Percentiles rank a stretch among this genome's conserved stretches.
Conservation (phyloP, 1,284 basidiomycete genomes). For the Leccinum subspadiceum region DNA sequence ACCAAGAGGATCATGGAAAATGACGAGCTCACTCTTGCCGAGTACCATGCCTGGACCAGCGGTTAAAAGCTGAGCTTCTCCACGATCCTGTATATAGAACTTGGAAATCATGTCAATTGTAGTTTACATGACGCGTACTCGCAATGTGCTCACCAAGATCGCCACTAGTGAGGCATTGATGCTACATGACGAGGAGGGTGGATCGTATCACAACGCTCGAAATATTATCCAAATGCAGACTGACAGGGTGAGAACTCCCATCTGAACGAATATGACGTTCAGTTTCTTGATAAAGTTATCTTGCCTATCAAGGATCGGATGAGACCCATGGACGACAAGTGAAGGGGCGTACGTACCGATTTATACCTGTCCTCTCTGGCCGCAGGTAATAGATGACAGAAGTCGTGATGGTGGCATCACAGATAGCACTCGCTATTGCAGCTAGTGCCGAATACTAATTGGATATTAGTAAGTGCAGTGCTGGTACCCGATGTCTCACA, state of each 20-base stretch:
- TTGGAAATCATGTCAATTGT: not conserved
- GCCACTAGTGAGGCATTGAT: slow-evolving; percentile 12
- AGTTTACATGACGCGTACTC: not conserved
- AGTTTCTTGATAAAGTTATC: slow-evolving; percentile 15
- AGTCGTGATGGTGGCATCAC: slow-evolving; percentile 22
- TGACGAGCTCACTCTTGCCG: slow-evolving; percentile 13
- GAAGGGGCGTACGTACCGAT: slow-evolving; percentile 10
- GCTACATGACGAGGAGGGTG: slow-evolving; percentile 6
- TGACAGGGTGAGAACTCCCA: slow-evolving; percentile 27
- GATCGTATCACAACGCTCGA: not conserved
- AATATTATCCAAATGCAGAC: not conserved
- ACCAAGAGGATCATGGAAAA: not conserved
- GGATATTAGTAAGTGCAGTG: not conserved
- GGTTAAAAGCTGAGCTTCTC: not conserved
- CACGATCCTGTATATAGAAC: slow-evolving; percentile 15
- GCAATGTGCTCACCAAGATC: slow-evolving; percentile 10
- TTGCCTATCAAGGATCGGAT: not conserved
- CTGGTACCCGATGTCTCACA: not conserved
- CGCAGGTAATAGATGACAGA: slow-evolving; percentile 24
- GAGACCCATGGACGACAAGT: not conserved
- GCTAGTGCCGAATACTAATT: slow-evolving; percentile 8
- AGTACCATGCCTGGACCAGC: slow-evolving; percentile 12
- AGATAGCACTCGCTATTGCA: slow-evolving; percentile 16
- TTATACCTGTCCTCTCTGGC: slow-evolving; percentile 11
- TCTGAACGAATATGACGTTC: slow-evolving; percentile 23